These are phyloP conservation scores for Calonectria pteridis DNA, from an alignment of 2,329 filamentous ascomycete species.

Conservation along the genomic window DNA sequence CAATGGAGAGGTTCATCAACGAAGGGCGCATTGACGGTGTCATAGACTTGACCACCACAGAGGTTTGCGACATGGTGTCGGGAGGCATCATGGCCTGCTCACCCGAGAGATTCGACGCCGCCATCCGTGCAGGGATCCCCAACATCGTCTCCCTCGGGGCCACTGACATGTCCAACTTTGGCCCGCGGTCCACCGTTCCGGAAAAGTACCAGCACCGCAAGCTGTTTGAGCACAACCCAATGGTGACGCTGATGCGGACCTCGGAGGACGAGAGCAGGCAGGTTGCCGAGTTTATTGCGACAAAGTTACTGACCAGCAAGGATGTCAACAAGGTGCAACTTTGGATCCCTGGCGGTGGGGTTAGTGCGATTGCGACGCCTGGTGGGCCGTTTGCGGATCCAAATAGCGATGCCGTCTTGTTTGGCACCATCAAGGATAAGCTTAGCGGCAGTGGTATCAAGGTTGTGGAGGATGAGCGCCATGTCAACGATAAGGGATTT, in stretches of 20 bases:
- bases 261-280: slow-evolving; percentile 3
- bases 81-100: slow-evolving; percentile 7
- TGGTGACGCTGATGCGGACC: slow-evolving; percentile 2
- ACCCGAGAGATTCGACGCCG: not conserved
- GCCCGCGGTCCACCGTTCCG: not conserved
- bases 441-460: not conserved
- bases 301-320: not conserved
- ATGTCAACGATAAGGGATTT: not conserved
- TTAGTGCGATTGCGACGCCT: not conserved
- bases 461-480: not conserved
- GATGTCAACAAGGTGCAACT: not conserved
- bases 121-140: not conserved
- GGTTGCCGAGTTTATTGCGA: slow-evolving; percentile 11
- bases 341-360: not conserved
- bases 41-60: slow-evolving; percentile 1
- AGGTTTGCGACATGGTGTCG: slow-evolving; percentile 8
- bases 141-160: not conserved
- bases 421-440: not conserved
- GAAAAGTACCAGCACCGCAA: slow-evolving; percentile 1
- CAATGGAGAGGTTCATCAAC: not conserved
- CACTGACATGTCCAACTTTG: not conserved
- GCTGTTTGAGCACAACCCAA: slow-evolving; percentile 6
- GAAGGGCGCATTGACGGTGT: not conserved
- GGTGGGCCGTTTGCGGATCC: not conserved
- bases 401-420: not conserved